Conservation (phyloP, 345 rosid species). For the Balakata baccata region DNA sequence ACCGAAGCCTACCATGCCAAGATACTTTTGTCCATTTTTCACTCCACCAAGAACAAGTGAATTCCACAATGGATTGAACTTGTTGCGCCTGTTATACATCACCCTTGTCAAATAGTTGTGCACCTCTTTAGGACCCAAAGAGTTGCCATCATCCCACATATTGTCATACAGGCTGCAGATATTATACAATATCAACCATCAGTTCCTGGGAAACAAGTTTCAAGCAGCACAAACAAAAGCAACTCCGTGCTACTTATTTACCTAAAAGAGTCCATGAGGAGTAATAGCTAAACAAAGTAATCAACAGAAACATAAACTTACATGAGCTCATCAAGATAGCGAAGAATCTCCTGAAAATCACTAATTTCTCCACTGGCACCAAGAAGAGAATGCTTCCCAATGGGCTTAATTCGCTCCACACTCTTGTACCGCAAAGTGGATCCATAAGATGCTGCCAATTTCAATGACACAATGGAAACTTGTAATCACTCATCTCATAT, state of each 20-base stretch:
- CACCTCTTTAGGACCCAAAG: conserved; percentile 98
- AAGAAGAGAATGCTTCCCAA: conserved; percentile 92
- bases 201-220: conserved; percentile 13
- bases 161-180: conserved; percentile 79
- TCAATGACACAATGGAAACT: neutral
- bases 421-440: conserved; percentile 90
- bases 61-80: conserved; percentile 95
- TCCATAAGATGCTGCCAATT: conserved; percentile 79
- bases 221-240: neutral
- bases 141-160: conserved; percentile 99
- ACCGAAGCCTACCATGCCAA: conserved; percentile 65
- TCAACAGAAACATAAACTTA: conserved; percentile 31
- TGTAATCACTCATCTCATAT: neutral
- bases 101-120: conserved; percentile 90
- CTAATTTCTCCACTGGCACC: conserved; percentile 98
- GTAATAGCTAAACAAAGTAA: neutral
- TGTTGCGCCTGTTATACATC: conserved; percentile 96
- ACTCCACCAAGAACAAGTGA: conserved; percentile 95
- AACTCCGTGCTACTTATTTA: neutral
- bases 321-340: conserved; percentile 87
- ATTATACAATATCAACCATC: conserved; percentile 14
- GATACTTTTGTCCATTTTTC: conserved; percentile 87
- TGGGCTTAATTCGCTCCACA: conserved; percentile 75
- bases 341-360: conserved; percentile 93
- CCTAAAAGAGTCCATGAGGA: neutral